Percentiles rank a stretch among this genome's conserved stretches.
These are phyloP conservation scores for Pseudozyma flocculosa DNA, from an alignment of 1,284 basidiomycete species.

Conservation along the genomic window DNA sequence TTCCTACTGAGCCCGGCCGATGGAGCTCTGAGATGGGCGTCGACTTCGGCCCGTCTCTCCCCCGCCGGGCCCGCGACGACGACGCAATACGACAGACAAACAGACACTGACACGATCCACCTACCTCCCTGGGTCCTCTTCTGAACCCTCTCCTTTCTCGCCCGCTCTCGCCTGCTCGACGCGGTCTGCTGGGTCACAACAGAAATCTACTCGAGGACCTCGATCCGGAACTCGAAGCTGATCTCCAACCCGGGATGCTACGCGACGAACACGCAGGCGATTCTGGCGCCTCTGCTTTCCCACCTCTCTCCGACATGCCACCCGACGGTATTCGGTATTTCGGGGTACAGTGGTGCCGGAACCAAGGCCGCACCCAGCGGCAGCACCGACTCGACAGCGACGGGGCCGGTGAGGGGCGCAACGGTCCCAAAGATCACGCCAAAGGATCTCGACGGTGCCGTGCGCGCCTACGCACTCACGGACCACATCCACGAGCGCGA, in stretches of 20 bases:
- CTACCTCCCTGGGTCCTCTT: no score
- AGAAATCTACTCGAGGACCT: constrained; percentile 85
- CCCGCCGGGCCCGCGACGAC: no score
- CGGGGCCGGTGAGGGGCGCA: constrained; percentile 21
- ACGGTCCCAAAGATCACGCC: constrained; percentile 80
- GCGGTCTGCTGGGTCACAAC: no score
- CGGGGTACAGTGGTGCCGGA: constrained; percentile 92
- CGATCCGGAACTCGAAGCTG: constrained; percentile 71
- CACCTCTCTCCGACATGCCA: constrained; percentile 68
- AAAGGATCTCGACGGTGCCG: constrained; percentile 72
- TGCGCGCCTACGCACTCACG: constrained; percentile 84
- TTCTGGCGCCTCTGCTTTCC: constrained; percentile 82
- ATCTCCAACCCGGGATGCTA: constrained; percentile 98
- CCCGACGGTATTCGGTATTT: constrained; percentile 88
- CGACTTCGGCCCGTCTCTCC: no score
- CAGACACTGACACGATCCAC: no score
- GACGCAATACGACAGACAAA: no score
- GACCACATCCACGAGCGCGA: constrained; percentile 99
- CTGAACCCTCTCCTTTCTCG: no score
- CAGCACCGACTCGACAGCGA: constrained; percentile 38
- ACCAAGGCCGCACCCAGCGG: constrained; percentile 66
- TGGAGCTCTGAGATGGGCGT: no score
- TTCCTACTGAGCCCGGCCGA: no score
- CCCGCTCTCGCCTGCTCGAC: no score
- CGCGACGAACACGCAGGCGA: constrained; percentile 86